phyloP scores from a whole-genome alignment of 352 stramenopile species.

The Stramenopiles sp. region DNA sequence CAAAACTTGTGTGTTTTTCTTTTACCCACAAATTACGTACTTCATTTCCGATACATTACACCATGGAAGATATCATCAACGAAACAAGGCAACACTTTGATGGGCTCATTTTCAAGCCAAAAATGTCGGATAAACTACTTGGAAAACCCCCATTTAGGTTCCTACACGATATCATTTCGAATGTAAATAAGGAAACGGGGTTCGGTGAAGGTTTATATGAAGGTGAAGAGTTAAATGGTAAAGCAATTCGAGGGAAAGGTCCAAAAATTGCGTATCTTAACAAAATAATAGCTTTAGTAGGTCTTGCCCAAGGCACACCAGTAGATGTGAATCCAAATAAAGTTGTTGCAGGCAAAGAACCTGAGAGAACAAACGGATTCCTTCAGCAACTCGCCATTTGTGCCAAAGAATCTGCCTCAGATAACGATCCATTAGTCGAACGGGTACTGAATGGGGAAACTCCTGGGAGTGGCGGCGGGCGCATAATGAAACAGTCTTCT shows the following conservation, averaged over 20 bases:
- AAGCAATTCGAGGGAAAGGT: conserved; percentile 56
- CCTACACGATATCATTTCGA: conserved; percentile 60
- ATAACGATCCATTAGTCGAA: too few relatives aligned
- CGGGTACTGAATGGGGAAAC: too few relatives aligned
- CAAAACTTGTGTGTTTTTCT: too few relatives aligned
- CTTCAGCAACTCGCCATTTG: conserved; percentile 31
- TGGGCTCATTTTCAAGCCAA: conserved; percentile 53
- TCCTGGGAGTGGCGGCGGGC: too few relatives aligned
- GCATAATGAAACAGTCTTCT: too few relatives aligned
- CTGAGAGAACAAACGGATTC: conserved; percentile 63
- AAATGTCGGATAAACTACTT: conserved; percentile 67
- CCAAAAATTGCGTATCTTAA: conserved; percentile 49
- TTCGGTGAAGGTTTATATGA: conserved; percentile 43
- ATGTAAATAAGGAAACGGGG: conserved; percentile 33
- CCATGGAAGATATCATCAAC: too few relatives aligned
- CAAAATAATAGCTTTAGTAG: conserved; percentile 47
- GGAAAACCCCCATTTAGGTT: conserved; percentile 78
- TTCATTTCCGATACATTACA: too few relatives aligned
- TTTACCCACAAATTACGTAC: too few relatives aligned
- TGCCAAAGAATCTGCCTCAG: conserved; percentile 18
- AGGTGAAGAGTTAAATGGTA: conserved; percentile 43
- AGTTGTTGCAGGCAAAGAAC: conserved; percentile 54
- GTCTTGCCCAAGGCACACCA: conserved; percentile 26
- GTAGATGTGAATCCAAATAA: conserved; percentile 44
- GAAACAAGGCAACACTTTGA: conserved; percentile 21